Evolutionary conservation across 1,139 yeast genomes (phyloP).

Genomic region (Entelexis sorbosivorans): DNA sequence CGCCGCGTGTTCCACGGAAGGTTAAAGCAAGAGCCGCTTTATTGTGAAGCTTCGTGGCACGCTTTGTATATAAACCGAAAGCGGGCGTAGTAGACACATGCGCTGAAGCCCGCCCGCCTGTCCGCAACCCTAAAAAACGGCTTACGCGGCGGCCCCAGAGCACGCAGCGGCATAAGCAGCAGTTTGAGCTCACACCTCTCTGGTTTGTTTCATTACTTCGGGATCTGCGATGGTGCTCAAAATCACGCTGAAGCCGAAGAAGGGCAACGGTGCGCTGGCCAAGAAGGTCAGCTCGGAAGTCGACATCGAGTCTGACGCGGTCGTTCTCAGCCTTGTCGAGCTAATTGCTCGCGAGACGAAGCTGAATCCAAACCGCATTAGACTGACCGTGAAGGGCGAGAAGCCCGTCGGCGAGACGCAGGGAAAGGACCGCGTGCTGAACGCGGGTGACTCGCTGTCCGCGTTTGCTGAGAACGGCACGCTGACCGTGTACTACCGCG

Average conservation of each 20-base stretch:
- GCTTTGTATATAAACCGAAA: too few species aligned
- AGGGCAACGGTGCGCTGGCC: conserved; percentile 23
- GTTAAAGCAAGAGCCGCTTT: too few species aligned
- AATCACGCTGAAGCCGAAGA: conserved; percentile 26
- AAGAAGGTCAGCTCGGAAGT: conserved; percentile 26
- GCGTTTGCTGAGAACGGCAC: conserved; percentile 30
- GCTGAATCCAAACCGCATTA: conserved; percentile 28
- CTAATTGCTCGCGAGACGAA: conserved; percentile 27
- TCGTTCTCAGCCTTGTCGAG: conserved; percentile 24
- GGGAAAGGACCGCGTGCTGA: conserved; percentile 32
- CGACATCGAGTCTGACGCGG: conserved; percentile 25
- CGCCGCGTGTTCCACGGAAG: too few species aligned
- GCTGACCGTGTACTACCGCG: conserved; percentile 49
- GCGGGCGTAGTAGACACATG: too few species aligned
- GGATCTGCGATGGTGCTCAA: conserved; percentile 21
- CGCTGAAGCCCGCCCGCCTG: too few species aligned
- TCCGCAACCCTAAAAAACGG: not conserved
- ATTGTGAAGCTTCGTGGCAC: too few species aligned
- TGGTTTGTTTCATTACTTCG: not conserved
- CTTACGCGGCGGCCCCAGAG: not conserved
- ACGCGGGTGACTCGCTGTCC: conserved; percentile 30
- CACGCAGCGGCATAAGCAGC: not conserved
- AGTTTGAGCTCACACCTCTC: not conserved
- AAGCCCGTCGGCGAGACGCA: conserved; percentile 24
- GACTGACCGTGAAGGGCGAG: conserved; percentile 29